phyloP scores from a whole-genome alignment of 2,329 filamentous ascomycete genomes.

The Metarhizium brunneum region DNA sequence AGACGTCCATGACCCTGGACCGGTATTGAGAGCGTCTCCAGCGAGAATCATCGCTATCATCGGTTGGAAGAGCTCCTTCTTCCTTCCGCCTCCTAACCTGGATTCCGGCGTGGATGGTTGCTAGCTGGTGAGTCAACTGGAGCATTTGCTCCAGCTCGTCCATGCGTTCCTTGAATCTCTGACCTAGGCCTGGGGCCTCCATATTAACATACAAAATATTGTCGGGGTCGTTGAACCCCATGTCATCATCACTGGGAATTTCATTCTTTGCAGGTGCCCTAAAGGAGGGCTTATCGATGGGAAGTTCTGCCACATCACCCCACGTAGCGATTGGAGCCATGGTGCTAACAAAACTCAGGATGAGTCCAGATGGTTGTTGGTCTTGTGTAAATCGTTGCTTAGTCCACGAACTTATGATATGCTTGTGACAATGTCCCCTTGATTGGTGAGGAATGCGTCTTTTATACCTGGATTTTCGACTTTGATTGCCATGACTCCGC shows the following conservation, averaged over 20 bases:
- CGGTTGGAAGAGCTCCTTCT: slow-evolving; percentile 1
- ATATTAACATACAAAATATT: slow-evolving; percentile 3
- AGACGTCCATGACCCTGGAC: not conserved
- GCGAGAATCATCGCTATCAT: not conserved
- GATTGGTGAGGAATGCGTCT: too few relatives aligned
- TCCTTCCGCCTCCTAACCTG: slow-evolving; percentile 3
- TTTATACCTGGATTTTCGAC: too few relatives aligned
- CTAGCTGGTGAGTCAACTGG: slow-evolving; percentile 5
- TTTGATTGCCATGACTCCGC: too few relatives aligned
- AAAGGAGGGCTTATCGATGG: not conserved
- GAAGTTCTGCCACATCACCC: not conserved
- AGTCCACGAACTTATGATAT: too few relatives aligned
- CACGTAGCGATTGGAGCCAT: too few relatives aligned
- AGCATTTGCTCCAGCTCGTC: slow-evolving; percentile 5
- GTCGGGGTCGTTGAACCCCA: slow-evolving; percentile 1
- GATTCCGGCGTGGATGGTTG: slow-evolving; percentile 3
- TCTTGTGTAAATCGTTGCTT: too few relatives aligned
- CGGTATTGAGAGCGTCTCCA: not conserved
- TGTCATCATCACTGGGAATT: slow-evolving; percentile 1
- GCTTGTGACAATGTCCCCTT: too few relatives aligned
- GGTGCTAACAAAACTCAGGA: too few relatives aligned
- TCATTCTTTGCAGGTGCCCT: not conserved
- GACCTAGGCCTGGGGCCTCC: not conserved
- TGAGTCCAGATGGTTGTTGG: too few relatives aligned
- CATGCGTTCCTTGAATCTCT: slow-evolving; percentile 1